phyloP scores from a whole-genome alignment of 73 alveolate species.

The Vitrella brassicaformis region DNA sequence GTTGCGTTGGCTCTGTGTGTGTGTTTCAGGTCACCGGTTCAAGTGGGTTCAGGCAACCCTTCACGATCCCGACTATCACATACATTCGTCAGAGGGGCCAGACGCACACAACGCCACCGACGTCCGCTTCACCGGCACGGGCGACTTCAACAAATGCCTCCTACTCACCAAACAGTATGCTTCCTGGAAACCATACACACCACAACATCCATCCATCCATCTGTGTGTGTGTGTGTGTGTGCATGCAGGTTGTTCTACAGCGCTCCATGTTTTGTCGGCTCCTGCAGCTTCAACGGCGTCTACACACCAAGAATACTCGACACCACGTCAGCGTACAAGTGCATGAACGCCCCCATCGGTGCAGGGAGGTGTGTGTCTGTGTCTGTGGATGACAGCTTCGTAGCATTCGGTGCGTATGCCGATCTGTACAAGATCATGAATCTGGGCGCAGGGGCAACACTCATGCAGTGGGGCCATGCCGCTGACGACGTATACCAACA shows the following conservation, averaged over 20 bases:
- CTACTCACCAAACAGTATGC: too few relatives aligned
- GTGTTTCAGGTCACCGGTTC: background rate
- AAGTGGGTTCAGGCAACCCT: background rate
- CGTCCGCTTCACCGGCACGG: too few relatives aligned
- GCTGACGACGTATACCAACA: too few relatives aligned
- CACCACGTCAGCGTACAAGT: background rate
- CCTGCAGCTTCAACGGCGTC: background rate
- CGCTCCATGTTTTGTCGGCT: background rate
- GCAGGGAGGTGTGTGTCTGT: too few relatives aligned
- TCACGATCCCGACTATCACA: background rate
- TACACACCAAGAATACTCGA: background rate
- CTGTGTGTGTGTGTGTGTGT: background rate
- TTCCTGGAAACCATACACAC: too few relatives aligned
- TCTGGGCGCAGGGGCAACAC: too few relatives aligned
- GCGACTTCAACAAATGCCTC: too few relatives aligned
- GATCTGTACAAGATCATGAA: too few relatives aligned
- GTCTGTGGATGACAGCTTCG: too few relatives aligned
- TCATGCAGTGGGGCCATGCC: too few relatives aligned
- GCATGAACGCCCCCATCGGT: too few relatives aligned
- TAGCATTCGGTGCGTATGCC: too few relatives aligned
- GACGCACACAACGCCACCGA: background rate
- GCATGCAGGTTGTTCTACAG: background rate
- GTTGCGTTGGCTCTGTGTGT: background rate
- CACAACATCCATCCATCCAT: background rate
- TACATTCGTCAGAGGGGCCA: background rate